These are phyloP conservation scores for Cercophora samala DNA, from an alignment of 495 filamentous ascomycete genomes.

Conservation along the genomic window DNA sequence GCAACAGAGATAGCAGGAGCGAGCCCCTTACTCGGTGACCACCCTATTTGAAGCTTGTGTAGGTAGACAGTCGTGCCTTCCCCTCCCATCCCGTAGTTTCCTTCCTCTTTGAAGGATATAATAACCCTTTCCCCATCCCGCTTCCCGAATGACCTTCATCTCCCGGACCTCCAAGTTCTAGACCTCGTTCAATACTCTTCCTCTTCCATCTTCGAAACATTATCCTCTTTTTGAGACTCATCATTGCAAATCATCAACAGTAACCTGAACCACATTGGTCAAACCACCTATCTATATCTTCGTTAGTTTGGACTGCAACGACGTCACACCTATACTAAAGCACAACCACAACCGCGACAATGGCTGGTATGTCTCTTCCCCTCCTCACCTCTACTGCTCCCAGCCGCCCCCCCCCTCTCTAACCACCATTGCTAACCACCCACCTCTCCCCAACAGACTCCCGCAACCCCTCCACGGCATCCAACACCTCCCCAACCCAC, in stretches of 20 bases:
- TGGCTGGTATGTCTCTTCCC: slow-evolving; percentile 3
- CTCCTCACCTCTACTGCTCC: too few relatives aligned
- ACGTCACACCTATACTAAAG: not conserved
- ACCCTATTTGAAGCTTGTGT: not conserved
- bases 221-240: not conserved
- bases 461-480: slow-evolving; percentile 13
- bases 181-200: not conserved
- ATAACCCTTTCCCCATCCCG: slow-evolving; percentile 5
- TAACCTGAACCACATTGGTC: not conserved
- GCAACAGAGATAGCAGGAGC: not conserved
- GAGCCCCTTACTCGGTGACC: not conserved
- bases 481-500: slow-evolving; percentile 16
- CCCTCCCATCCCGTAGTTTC: not conserved
- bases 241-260: not conserved
- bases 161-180: not conserved
- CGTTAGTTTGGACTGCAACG: not conserved
- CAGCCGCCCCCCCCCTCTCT: not conserved
- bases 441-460: slow-evolving; percentile 6
- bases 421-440: not conserved
- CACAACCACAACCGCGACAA: not conserved
- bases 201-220: not conserved
- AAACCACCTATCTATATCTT: not conserved
- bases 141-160: not conserved
- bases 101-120: slow-evolving; percentile 10
- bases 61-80: not conserved